phyloP scores from a whole-genome alignment of 2,329 filamentous ascomycete genomes.

The Apiospora hydei region DNA sequence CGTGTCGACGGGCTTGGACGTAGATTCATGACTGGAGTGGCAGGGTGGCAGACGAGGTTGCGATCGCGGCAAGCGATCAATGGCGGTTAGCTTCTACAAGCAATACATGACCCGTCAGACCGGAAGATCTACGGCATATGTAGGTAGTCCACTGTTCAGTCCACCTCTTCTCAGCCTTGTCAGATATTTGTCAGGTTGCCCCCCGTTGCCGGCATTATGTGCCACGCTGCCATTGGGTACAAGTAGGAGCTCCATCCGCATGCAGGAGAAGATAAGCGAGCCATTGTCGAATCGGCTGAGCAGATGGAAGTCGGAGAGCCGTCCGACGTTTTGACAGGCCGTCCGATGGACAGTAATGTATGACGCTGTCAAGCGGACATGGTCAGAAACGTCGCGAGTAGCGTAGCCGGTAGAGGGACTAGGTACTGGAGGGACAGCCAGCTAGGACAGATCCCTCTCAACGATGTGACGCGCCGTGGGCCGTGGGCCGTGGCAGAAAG shows the following conservation, averaged over 20 bases:
- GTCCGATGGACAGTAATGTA: background rate
- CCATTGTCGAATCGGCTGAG: background rate
- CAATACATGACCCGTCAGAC: background rate
- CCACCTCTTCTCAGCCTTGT: background rate
- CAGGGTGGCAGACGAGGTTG: background rate
- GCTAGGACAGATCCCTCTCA: background rate
- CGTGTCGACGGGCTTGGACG: background rate
- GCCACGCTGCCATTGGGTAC: background rate
- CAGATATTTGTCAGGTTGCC: background rate
- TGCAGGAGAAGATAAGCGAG: background rate
- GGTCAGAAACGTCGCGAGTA: no score
- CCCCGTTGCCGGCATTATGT: background rate
- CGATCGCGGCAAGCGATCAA: background rate
- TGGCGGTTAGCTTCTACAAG: conserved; percentile 15
- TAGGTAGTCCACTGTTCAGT: background rate
- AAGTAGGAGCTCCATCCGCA: background rate
- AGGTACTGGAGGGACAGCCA: background rate
- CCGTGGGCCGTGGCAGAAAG: background rate
- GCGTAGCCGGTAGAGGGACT: background rate
- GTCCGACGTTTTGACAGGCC: background rate
- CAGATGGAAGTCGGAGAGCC: background rate
- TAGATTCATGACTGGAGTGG: background rate
- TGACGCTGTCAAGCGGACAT: background rate
- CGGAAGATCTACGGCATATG: background rate
- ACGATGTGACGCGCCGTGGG: background rate